Conservation (phyloP, 129 eudicot genomes). For the Mikania micrantha region DNA sequence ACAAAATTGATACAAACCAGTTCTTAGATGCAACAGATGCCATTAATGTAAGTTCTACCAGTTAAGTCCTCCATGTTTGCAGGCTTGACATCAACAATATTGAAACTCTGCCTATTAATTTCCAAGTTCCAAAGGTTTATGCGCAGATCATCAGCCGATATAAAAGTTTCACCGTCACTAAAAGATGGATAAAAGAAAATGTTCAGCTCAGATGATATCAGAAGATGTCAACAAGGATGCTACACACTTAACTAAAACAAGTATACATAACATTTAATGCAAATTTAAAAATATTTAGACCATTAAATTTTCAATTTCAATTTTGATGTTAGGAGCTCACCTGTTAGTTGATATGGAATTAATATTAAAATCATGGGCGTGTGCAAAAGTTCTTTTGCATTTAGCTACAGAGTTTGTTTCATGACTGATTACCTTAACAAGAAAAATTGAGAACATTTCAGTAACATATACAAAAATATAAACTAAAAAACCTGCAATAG, state of each 20-base stretch:
- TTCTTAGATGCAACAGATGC: neutral
- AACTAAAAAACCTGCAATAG: neutral
- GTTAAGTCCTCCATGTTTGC: constrained; percentile 95
- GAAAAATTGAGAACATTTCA: constrained; percentile 9
- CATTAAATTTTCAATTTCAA: neutral
- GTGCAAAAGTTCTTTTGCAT: constrained; percentile 83
- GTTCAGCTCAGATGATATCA: neutral
- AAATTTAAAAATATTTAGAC: neutral
- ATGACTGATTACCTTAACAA: constrained; percentile 62
- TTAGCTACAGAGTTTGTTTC: constrained; percentile 72
- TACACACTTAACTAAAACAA: neutral
- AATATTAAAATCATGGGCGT: constrained; percentile 92
- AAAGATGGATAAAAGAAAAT: constrained; percentile 7
- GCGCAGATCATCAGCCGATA: constrained; percentile 94
- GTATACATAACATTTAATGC: neutral
- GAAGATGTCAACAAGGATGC: neutral
- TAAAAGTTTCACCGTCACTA: constrained; percentile 96
- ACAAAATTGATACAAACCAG: neutral
- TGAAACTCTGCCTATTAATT: constrained; percentile 88
- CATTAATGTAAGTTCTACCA: constrained; percentile 36
- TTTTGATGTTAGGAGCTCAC: constrained; percentile 21
- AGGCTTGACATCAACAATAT: constrained; percentile 87
- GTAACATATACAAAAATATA: neutral
- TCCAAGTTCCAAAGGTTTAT: constrained; percentile 97
- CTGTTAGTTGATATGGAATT: constrained; percentile 94